phyloP scores from a whole-genome alignment of 352 stramenopile genomes.

The Pythium phragmitis region DNA sequence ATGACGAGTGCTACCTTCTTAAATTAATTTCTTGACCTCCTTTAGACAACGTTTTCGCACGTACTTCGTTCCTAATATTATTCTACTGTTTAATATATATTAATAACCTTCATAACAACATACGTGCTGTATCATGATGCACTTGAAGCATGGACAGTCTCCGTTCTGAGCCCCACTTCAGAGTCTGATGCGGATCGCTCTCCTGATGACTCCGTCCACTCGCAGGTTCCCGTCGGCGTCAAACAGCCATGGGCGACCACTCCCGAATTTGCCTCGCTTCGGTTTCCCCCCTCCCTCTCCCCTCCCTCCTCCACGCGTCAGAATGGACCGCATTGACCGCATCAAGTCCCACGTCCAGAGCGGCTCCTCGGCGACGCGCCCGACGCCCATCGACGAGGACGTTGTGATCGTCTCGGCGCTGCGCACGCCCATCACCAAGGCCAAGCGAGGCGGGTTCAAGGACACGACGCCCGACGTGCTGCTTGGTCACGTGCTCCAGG shows the following conservation, averaged over 20 bases:
- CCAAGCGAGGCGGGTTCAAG: constrained; percentile 88
- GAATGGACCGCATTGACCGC: constrained; percentile 74
- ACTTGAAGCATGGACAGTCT: constrained; percentile 12
- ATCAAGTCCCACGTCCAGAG: constrained; percentile 66
- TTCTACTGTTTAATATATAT: not conserved
- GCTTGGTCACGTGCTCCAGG: constrained; percentile 81
- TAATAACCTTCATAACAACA: constrained; percentile 1
- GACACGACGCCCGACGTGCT: constrained; percentile 91
- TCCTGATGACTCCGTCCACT: not conserved
- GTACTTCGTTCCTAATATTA: not conserved
- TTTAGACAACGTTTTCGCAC: not conserved
- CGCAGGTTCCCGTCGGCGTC: not conserved
- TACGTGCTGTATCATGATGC: not conserved
- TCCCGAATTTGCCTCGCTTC: constrained; percentile 8
- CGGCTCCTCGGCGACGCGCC: constrained; percentile 20
- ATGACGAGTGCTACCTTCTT: not conserved
- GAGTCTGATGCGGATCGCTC: constrained; percentile 12
- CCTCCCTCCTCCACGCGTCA: not conserved
- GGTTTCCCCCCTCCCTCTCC: not conserved
- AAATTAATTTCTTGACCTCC: not conserved
- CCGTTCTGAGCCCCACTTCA: not conserved
- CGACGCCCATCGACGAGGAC: constrained; percentile 51
- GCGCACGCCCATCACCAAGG: constrained; percentile 87
- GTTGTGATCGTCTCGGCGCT: constrained; percentile 84
- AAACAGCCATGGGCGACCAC: not conserved